phyloP scores from a whole-genome alignment of 345 rosid species.

The Angophora floribunda region DNA sequence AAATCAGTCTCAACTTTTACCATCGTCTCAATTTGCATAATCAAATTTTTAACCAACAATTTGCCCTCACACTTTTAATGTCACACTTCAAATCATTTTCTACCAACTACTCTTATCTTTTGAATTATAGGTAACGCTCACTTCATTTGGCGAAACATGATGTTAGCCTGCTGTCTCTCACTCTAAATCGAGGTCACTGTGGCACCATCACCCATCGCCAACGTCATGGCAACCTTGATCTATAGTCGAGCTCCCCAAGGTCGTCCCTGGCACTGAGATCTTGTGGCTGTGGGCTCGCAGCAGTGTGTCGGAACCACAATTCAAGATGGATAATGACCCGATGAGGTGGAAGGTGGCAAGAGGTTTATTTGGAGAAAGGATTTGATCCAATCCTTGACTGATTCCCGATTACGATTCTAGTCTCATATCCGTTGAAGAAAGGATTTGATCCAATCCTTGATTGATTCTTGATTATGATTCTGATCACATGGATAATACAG shows the following conservation, averaged over 20 bases:
- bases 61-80: neutral
- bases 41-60: neutral
- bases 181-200: neutral
- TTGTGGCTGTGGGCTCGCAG: neutral
- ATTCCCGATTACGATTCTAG: too few species aligned
- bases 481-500: too few species aligned
- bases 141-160: neutral
- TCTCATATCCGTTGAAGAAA: too few species aligned
- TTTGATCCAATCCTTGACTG: too few species aligned
- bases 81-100: neutral
- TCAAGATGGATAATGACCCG: neutral
- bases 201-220: neutral
- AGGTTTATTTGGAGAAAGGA: neutral
- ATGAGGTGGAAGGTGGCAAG: neutral
- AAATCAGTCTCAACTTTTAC: neutral
- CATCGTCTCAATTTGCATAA: fast-evolving
- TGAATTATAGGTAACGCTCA: neutral
- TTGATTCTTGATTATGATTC: too few species aligned
- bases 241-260: neutral
- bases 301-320: neutral
- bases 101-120: neutral
- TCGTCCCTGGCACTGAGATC: neutral
- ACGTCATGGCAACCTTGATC: neutral
- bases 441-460: too few species aligned
- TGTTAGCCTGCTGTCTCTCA: neutral